Evolutionary conservation across 129 eudicot genomes (phyloP).

Genomic region (Flaveria bidentis): DNA sequence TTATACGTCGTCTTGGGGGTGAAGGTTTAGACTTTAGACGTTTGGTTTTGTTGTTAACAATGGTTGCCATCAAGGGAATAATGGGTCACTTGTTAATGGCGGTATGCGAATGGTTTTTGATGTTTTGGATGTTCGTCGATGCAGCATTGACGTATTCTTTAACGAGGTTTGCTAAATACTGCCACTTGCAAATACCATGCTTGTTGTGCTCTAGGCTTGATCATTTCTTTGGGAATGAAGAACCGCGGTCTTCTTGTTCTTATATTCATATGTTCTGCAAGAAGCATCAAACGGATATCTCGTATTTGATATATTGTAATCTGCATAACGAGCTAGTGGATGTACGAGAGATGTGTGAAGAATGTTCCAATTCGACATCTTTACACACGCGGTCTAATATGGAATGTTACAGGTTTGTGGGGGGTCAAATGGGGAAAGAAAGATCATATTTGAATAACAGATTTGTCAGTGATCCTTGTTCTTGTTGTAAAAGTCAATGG

Average conservation of each 20-base stretch:
- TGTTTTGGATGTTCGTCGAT: conserved; percentile 71
- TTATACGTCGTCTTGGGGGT: conserved; percentile 32
- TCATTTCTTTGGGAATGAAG: conserved; percentile 48
- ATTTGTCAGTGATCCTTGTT: conserved; percentile 45
- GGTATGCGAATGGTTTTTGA: conserved; percentile 82
- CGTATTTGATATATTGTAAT: conserved; percentile 62
- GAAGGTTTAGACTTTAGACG: conserved; percentile 20
- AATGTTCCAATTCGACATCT: conserved; percentile 54
- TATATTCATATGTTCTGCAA: conserved; percentile 55
- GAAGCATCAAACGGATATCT: conserved; percentile 57
- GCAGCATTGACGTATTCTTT: conserved; percentile 63
- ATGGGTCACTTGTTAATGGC: conserved; percentile 48
- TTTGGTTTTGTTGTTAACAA: conserved; percentile 15
- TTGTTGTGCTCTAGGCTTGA: conserved; percentile 74
- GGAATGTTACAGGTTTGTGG: conserved; percentile 46
- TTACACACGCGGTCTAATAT: conserved; percentile 42
- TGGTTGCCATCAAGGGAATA: conserved; percentile 61
- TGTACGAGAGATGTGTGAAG: conserved; percentile 64
- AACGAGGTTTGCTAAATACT: conserved; percentile 62
- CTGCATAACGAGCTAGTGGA: conserved; percentile 64
- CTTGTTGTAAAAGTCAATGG: conserved; percentile 65
- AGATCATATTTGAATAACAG: conserved; percentile 36
- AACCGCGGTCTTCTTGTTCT: conserved; percentile 40
- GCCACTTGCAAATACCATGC: conserved; percentile 68
- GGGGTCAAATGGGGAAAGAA: background rate